Base-by-base conservation (phyloP, 768 basidiomycete species). In the Paxillus rubicundulus region DNA sequence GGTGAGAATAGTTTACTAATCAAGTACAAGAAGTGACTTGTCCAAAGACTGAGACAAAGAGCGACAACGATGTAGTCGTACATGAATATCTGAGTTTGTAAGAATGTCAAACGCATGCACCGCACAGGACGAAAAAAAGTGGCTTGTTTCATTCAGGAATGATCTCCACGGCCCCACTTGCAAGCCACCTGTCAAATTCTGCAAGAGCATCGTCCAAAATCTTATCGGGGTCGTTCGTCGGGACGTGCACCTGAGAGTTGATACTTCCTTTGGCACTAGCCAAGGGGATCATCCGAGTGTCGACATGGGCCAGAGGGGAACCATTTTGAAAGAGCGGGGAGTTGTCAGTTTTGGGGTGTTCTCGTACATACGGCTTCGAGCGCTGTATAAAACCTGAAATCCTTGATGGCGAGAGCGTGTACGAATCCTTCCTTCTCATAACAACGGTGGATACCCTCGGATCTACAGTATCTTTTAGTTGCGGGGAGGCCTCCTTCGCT, bases 111-210 rank as follows among this genome's bases (percentile, higher is more conserved):
- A 24, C 12, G 14, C 18, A 30, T 30, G 30, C 30, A 5, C 10
- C 7, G 30, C 30, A 42, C 10, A 24, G 8, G 24, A 24, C 36
- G 21, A 27, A 36, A 48, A 16, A 12, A 36, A 30, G n/a, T 21
- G 36, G 10, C 7, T 17, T 14, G 7, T 1, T 12, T 62, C 47
- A 69, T 41, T 70, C 58, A 6, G 59, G 36, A 32, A 79, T 50
- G 49, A 86, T 81, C 39, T 80, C 76, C 1, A 88, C 81, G 3
- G 80, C 77, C 27, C 78, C 85, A 61, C 86, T 86, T 28, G 79
- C 72, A 58, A 89, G 65, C 85, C 85, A 90, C 41, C 75, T 80
- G 53, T 87, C 83, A 27, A 90, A 74, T 56, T 85, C 85, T 5
- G 79, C 84, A 45, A 87, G 75, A 45, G 82, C 77, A 45, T 86